Conservation (phyloP, 2,329 filamentous ascomycete genomes). For the Colletotrichum gloeosporioides region DNA sequence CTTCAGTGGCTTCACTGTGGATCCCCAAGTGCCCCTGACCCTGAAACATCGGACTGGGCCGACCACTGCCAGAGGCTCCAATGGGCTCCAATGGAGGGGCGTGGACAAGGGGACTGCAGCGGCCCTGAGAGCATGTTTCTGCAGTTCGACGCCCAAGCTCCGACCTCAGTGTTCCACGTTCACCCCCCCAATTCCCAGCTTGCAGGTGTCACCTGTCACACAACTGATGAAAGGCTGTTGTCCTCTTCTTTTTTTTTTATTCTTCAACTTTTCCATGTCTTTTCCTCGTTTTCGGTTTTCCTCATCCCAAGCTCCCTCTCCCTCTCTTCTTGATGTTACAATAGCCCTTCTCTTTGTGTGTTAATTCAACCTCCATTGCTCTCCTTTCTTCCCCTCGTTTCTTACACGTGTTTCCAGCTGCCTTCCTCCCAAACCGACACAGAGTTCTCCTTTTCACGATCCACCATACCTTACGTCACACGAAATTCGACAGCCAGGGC, state of each 20-base stretch:
- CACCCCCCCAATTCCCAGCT: not conserved
- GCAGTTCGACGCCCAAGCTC: constrained; percentile 10
- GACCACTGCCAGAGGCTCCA: not conserved
- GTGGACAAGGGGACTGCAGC: not conserved
- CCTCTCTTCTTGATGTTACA: not conserved
- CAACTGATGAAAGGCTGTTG: not conserved
- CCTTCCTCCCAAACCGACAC: not conserved
- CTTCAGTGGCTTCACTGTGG: not conserved
- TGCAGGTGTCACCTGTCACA: not conserved
- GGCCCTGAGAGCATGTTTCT: constrained; percentile 12
- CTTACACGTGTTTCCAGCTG: not conserved
- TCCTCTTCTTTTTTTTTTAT: not conserved
- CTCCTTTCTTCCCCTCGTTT: not conserved
- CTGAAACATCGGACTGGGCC: constrained; percentile 22
- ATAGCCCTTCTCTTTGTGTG: not conserved
- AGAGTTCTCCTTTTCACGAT: not conserved
- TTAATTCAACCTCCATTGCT: not conserved
- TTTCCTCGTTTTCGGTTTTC: not conserved
- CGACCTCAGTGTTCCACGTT: constrained; percentile 7
- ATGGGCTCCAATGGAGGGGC: not conserved
- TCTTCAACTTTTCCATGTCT: not conserved
- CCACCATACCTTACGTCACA: not conserved
- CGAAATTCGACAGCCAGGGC: not conserved
- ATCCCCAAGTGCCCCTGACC: constrained; percentile 12
- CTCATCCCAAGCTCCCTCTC: not conserved